Evolutionary conservation across 768 basidiomycete species (phyloP).

Genomic region (Suillus subaureus): DNA sequence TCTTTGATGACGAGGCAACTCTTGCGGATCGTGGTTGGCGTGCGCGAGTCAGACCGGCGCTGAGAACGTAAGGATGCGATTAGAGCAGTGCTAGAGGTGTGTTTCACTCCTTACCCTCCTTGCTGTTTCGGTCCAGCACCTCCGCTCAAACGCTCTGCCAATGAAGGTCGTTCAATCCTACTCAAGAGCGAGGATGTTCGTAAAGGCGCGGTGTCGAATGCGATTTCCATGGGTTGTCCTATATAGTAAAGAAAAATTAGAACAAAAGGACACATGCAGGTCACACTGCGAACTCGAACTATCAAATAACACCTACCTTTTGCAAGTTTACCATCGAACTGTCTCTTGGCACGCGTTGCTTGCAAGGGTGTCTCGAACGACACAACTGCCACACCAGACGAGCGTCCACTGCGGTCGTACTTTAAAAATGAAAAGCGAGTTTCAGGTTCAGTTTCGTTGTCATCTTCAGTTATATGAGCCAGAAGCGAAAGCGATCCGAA

Average conservation of each 20-base stretch:
- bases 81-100: background rate
- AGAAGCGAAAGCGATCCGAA: conserved; percentile 46
- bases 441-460: conserved; percentile 60
- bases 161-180: conserved; percentile 74
- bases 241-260: conserved; percentile 8
- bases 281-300: background rate
- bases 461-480: conserved; percentile 33
- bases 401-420: conserved; percentile 97
- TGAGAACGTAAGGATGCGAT: conserved; percentile 4
- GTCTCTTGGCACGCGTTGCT: conserved; percentile 81
- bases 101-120: conserved; percentile 18
- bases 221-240: conserved; percentile 82
- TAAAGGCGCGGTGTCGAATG: conserved; percentile 53
- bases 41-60: conserved; percentile 48
- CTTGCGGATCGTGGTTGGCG: conserved; percentile 29
- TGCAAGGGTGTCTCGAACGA: conserved; percentile 78
- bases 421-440: conserved; percentile 53
- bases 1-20: conserved; percentile 15
- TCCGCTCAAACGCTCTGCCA: conserved; percentile 62
- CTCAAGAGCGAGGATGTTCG: conserved; percentile 65
- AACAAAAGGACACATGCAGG: conserved; percentile 10
- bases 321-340: conserved; percentile 83
- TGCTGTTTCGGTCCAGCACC: conserved; percentile 37
- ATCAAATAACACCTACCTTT: conserved; percentile 59
- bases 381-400: conserved; percentile 79